phyloP scores from a whole-genome alignment of 306 rosid genomes.

The Vigna unguiculata region DNA sequence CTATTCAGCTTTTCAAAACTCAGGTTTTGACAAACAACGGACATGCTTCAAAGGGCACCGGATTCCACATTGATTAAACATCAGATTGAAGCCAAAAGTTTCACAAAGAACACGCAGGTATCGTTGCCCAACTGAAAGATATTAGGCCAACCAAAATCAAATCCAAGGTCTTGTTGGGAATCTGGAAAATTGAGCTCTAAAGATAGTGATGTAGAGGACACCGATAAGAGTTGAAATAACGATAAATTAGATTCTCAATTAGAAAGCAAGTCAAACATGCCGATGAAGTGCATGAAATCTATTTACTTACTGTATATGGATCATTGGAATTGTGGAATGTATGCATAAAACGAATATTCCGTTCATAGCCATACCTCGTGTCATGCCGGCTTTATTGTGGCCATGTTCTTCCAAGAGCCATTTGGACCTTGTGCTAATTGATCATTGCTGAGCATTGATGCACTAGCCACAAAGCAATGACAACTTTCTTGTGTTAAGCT shows the following conservation, averaged over 20 bases:
- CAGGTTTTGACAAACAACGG: slow-evolving; percentile 2
- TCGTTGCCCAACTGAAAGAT: slow-evolving; percentile 7
- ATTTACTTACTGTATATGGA: slow-evolving; percentile 4
- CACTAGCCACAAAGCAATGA: slow-evolving; percentile 39
- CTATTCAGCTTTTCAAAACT: slow-evolving; percentile 10
- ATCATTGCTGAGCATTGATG: slow-evolving; percentile 48
- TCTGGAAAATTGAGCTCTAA: slow-evolving; percentile 3
- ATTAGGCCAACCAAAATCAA: slow-evolving; percentile 23
- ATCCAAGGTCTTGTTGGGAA: slow-evolving; percentile 3
- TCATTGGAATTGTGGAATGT: slow-evolving; percentile 24
- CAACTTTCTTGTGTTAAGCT: slow-evolving; percentile 39
- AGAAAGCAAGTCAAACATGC: slow-evolving; percentile 7
- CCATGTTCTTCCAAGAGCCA: slow-evolving; percentile 44
- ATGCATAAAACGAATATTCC: slow-evolving; percentile 26
- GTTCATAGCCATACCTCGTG: slow-evolving; percentile 41
- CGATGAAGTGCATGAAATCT: slow-evolving; percentile 14
- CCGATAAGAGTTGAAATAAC: slow-evolving; percentile 7
- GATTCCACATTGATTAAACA: slow-evolving; percentile 23
- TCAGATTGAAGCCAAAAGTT: slow-evolving; percentile 1
- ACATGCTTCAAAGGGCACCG: slow-evolving; percentile 18
- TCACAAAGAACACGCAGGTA: slow-evolving; percentile 15
- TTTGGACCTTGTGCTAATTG: slow-evolving; percentile 42
- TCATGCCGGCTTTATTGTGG: slow-evolving; percentile 35
- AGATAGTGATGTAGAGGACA: background rate
- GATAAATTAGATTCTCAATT: slow-evolving; percentile 8